Evolutionary conservation across 345 rosid species (phyloP).

Genomic region (Populus euphratica): DNA sequence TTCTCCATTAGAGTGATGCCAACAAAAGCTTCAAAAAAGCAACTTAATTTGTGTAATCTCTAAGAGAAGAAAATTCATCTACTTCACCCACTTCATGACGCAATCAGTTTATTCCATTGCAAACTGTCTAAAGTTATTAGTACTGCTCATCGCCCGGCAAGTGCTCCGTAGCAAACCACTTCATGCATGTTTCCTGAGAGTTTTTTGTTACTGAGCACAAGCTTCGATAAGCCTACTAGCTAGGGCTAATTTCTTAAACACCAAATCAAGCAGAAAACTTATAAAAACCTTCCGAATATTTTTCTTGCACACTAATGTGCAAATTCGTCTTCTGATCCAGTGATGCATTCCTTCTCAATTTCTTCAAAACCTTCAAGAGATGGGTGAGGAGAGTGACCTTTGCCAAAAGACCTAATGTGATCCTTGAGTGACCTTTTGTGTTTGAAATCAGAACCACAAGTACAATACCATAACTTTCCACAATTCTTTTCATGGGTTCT

Average conservation of each 20-base stretch:
- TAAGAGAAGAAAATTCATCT: constrained; percentile 56
- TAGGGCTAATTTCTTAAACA: background rate
- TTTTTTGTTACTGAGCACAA: constrained; percentile 72
- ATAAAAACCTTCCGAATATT: background rate
- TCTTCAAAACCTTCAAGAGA: constrained; percentile 57
- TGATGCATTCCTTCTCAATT: constrained; percentile 58
- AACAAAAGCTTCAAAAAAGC: background rate
- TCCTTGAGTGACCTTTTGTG: constrained; percentile 97
- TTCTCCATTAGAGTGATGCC: constrained; percentile 28
- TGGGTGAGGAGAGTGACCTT: constrained; percentile 89
- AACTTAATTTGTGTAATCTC: background rate
- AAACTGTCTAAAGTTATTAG: background rate
- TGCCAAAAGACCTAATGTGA: constrained; percentile 88
- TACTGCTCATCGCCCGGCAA: constrained; percentile 34
- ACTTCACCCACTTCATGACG: constrained; percentile 49
- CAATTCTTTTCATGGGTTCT: constrained; percentile 97
- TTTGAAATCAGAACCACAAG: constrained; percentile 95
- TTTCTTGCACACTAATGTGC: background rate
- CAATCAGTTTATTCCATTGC: constrained; percentile 19
- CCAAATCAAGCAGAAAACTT: background rate
- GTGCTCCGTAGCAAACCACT: constrained; percentile 72
- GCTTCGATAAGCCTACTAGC: constrained; percentile 23
- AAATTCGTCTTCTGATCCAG: constrained; percentile 53
- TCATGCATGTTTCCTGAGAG: constrained; percentile 36
- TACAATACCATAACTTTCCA: constrained; percentile 95